These are phyloP conservation scores for Cordyceps javanica DNA, from an alignment of 2,329 filamentous ascomycete genomes.

Conservation along the genomic window DNA sequence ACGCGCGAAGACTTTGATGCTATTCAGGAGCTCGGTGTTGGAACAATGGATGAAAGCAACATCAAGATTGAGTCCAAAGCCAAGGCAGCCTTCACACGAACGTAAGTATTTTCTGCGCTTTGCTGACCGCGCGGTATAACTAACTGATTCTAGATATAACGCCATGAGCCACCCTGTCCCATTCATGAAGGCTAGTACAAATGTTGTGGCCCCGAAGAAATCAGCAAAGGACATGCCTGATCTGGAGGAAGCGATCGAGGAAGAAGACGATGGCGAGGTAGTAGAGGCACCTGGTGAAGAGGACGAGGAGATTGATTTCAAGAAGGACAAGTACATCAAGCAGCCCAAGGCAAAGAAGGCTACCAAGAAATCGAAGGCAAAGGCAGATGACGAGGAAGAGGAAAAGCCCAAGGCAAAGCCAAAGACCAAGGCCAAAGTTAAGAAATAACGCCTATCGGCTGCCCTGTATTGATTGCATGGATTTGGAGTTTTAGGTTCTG, in stretches of 20 bases:
- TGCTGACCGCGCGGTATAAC: neutral
- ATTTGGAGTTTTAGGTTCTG: neutral
- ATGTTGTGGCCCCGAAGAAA: constrained; percentile 66
- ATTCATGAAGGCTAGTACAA: constrained; percentile 84
- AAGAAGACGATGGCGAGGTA: constrained; percentile 70
- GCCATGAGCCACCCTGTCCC: constrained; percentile 78
- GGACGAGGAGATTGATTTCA: constrained; percentile 74
- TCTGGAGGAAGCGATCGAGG: constrained; percentile 92
- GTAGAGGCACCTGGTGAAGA: constrained; percentile 57
- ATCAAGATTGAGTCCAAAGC: constrained; percentile 78
- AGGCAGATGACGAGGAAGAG: constrained; percentile 43
- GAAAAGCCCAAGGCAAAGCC: constrained; percentile 49
- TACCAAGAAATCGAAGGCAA: constrained; percentile 35
- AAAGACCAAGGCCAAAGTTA: constrained; percentile 38
- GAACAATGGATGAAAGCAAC: constrained; percentile 68
- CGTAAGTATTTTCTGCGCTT: constrained; percentile 49
- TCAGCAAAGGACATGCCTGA: constrained; percentile 74
- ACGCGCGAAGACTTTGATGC: constrained; percentile 93
- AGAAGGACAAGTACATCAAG: constrained; percentile 95
- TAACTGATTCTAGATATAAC: constrained; percentile 62
- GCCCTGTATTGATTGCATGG: neutral
- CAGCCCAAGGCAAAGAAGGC: constrained; percentile 67
- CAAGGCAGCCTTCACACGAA: constrained; percentile 82
- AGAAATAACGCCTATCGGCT: neutral
- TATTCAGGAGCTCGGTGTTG: constrained; percentile 85